A percentile compares a stretch with the other conserved stretches of the same genome.
Evolutionary conservation across 1,284 basidiomycete species (phyloP).

Genomic region (Ganoderma lucidum): DNA sequence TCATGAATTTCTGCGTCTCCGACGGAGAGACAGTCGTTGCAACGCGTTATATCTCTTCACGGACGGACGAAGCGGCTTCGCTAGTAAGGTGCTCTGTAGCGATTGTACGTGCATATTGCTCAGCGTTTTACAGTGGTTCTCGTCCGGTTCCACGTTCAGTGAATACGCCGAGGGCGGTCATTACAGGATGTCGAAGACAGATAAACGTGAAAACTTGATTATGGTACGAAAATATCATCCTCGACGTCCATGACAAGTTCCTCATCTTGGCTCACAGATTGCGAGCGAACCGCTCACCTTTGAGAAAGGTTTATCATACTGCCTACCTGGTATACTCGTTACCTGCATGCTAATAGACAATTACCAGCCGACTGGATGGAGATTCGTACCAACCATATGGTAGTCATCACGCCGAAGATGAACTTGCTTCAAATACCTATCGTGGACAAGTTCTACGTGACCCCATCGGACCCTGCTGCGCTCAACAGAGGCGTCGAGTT

Average conservation of each 20-base stretch:
- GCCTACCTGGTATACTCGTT: conserved; percentile 30
- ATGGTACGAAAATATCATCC: conserved; percentile 56
- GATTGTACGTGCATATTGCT: not conserved
- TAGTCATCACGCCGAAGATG: conserved; percentile 92
- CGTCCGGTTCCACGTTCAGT: conserved; percentile 93
- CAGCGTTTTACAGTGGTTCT: conserved; percentile 78
- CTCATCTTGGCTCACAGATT: conserved; percentile 54
- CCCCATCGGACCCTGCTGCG: conserved; percentile 77
- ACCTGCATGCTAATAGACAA: not conserved
- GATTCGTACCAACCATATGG: conserved; percentile 91
- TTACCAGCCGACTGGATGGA: conserved; percentile 92
- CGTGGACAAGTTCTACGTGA: conserved; percentile 89
- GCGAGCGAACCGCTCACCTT: conserved; percentile 94
- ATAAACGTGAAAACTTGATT: conserved; percentile 95
- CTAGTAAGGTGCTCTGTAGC: conserved; percentile 57
- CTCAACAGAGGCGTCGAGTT: conserved; percentile 71
- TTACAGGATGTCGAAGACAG: conserved; percentile 95
- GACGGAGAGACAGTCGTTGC: conserved; percentile 95
- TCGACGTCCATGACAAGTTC: not conserved
- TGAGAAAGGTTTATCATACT: conserved; percentile 75
- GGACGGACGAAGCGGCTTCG: conserved; percentile 92
- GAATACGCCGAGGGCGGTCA: conserved; percentile 90
- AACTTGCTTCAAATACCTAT: conserved; percentile 96
- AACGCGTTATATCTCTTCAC: conserved; percentile 93
- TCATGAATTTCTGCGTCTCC: conserved; percentile 97